phyloP scores from a whole-genome alignment of 73 alveolate species.

The Paramecium sexaurelia region DNA sequence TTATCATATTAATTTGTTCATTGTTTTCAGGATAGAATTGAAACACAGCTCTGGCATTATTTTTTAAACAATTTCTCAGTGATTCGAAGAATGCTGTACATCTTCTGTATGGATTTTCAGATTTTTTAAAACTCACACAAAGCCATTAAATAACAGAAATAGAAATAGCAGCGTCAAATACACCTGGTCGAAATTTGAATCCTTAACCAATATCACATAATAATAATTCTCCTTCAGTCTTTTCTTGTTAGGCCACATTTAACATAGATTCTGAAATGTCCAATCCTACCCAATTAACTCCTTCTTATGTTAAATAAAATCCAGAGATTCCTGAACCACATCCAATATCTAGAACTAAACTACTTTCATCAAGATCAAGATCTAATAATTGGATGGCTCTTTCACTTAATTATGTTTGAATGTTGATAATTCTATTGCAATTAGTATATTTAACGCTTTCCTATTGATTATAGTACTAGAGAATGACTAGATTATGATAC shows the following conservation, averaged over 20 bases:
- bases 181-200: conserved; percentile 93
- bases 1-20: conserved; percentile 88
- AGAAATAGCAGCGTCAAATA: conserved; percentile 94
- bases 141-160: conserved; percentile 96
- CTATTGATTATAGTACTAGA: conserved; percentile 53
- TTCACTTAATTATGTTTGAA: conserved; percentile 72
- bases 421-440: conserved; percentile 63
- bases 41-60: conserved; percentile 93
- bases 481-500: neutral
- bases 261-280: conserved; percentile 95
- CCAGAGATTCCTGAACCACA: conserved; percentile 98
- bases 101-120: conserved; percentile 89
- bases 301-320: conserved; percentile 83
- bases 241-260: conserved; percentile 89
- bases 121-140: conserved; percentile 90
- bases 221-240: conserved; percentile 89
- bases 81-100: conserved; percentile 86
- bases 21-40: conserved; percentile 96
- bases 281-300: conserved; percentile 95
- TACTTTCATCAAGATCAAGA: conserved; percentile 78
- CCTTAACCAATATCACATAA: conserved; percentile 96
- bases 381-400: conserved; percentile 91
- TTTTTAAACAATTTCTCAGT: conserved; percentile 84
- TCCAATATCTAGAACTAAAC: conserved; percentile 92
- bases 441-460: conserved; percentile 69